A percentile compares a stretch with the other conserved stretches of the same genome.
Conservation (phyloP, 116 monocot genomes). For the Cymodocea nodosa region DNA sequence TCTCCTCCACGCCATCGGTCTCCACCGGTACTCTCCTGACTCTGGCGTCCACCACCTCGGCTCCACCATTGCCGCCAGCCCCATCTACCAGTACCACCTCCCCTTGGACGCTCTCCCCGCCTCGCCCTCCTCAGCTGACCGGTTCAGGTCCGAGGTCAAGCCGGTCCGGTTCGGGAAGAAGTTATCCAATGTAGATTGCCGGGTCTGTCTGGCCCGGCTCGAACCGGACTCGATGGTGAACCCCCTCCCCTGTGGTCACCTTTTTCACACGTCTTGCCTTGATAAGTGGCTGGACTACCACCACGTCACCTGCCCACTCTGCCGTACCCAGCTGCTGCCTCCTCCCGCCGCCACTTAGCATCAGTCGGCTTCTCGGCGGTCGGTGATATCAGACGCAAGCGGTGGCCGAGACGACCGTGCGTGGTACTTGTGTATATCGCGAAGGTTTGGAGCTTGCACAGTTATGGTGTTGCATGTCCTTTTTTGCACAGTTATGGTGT, state of each 20-base stretch:
- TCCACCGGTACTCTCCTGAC: constrained; percentile 7
- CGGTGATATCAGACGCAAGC: not conserved
- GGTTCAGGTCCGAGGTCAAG: constrained; percentile 43
- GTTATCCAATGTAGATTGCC: constrained; percentile 35
- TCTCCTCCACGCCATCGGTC: constrained; percentile 32
- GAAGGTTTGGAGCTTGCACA: too few relatives aligned
- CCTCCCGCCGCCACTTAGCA: not conserved
- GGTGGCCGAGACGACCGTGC: too few relatives aligned
- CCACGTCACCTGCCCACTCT: constrained; percentile 78
- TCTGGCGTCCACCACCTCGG: not conserved
- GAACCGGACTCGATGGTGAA: constrained; percentile 70
- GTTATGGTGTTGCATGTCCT: too few relatives aligned
- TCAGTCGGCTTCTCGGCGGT: not conserved
- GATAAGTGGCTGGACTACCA: constrained; percentile 85
- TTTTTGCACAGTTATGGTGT: too few relatives aligned
- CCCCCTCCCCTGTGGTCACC: constrained; percentile 69
- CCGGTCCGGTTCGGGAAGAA: constrained; percentile 37
- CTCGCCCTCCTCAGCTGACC: constrained; percentile 26
- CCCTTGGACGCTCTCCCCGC: not conserved
- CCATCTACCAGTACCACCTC: not conserved
- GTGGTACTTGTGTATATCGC: too few relatives aligned
- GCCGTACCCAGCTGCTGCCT: constrained; percentile 51
- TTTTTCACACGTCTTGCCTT: constrained; percentile 73
- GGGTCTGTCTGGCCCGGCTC: constrained; percentile 72
- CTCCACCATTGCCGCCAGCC: not conserved